These are phyloP conservation scores for Psophocarpus tetragonolobus DNA, from an alignment of 306 rosid genomes.

Conservation along the genomic window DNA sequence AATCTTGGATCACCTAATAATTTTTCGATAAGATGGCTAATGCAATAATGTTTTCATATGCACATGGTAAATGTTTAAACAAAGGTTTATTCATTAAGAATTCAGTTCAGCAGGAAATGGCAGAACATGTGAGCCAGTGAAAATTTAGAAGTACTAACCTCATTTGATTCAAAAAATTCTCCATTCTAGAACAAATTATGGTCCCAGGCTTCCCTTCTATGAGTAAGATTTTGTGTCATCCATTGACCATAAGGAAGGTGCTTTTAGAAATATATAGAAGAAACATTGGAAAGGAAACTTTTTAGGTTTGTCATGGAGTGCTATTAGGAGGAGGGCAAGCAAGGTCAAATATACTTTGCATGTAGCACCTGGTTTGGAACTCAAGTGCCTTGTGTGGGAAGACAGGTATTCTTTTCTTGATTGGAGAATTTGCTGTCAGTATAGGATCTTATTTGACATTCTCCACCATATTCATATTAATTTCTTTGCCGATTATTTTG, in stretches of 20 bases:
- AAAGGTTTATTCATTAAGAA: not conserved
- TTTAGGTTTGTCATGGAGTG: slow-evolving; percentile 18
- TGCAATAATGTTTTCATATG: not conserved
- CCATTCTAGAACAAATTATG: slow-evolving; percentile 38
- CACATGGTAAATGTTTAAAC: not conserved
- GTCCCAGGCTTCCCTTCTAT: slow-evolving; percentile 34
- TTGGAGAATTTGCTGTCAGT: slow-evolving; percentile 23
- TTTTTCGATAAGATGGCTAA: not conserved
- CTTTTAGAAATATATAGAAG: slow-evolving; percentile 48
- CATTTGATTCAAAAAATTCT: slow-evolving; percentile 40
- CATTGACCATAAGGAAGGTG: not conserved
- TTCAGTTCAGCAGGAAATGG: not conserved
- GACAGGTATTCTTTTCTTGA: slow-evolving; percentile 59
- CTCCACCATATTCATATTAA: not conserved
- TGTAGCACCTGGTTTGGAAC: slow-evolving; percentile 47
- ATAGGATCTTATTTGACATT: slow-evolving; percentile 19
- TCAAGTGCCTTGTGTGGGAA: slow-evolving; percentile 45
- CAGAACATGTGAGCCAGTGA: not conserved
- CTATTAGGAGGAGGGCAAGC: slow-evolving; percentile 40
- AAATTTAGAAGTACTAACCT: slow-evolving; percentile 53
- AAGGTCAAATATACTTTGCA: slow-evolving; percentile 66
- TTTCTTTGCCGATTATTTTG: not conserved
- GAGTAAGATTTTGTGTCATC: not conserved
- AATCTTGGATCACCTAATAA: too few species aligned
- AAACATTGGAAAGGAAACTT: slow-evolving; percentile 26